Conservation (phyloP, 1,139 yeast genomes). For the Pichia sp. region DNA sequence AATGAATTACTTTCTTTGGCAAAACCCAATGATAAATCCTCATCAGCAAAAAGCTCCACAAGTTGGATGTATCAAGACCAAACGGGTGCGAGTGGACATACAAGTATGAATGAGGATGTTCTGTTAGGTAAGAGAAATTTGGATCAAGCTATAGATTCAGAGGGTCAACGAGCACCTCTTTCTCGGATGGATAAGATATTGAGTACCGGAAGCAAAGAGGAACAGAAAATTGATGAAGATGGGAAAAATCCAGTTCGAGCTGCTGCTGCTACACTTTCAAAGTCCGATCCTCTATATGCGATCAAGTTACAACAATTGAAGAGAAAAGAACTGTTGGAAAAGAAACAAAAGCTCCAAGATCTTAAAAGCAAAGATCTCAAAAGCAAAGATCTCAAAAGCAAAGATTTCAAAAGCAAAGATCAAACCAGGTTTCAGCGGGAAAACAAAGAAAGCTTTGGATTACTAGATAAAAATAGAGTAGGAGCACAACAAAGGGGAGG, state of each 20-base stretch:
- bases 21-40: conserved; percentile 26
- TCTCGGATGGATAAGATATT: conserved; percentile 15
- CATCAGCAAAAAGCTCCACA: conserved; percentile 21
- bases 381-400: neutral
- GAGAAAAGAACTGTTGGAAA: conserved; percentile 11
- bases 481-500: too few relatives aligned
- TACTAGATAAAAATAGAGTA: too few relatives aligned
- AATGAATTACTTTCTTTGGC: conserved; percentile 37
- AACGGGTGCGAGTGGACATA: conserved; percentile 33
- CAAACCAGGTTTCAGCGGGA: too few relatives aligned
- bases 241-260: neutral
- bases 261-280: conserved; percentile 8
- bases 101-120: conserved; percentile 32
- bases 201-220: conserved; percentile 9
- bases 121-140: conserved; percentile 39
- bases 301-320: conserved; percentile 33
- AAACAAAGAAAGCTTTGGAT: too few relatives aligned
- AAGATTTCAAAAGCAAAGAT: too few relatives aligned
- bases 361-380: neutral
- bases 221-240: neutral
- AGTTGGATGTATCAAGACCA: conserved; percentile 77
- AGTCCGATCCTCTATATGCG: conserved; percentile 50
- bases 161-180: too few relatives aligned
- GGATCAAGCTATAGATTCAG: too few relatives aligned
- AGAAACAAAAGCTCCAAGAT: conserved; percentile 4